These are phyloP conservation scores for Hexamita inflata DNA, from an alignment of 208 protist species.

Conservation along the genomic window DNA sequence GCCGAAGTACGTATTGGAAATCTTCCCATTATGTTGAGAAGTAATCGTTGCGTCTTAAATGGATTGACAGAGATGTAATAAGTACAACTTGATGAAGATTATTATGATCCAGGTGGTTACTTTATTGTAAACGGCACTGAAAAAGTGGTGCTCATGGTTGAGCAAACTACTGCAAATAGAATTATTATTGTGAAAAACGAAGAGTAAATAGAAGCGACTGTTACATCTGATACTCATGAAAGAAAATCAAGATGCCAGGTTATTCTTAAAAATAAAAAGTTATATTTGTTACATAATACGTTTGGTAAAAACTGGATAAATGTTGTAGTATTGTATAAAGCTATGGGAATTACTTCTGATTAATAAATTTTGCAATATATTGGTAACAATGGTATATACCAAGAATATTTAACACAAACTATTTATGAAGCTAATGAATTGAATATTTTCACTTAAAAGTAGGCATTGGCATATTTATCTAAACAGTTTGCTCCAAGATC, in stretches of 20 bases:
- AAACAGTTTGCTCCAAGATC: not conserved
- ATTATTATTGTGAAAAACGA: slow-evolving; percentile 75
- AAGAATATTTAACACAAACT: slow-evolving; percentile 52
- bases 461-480: slow-evolving; percentile 73
- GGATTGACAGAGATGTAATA: slow-evolving; percentile 61
- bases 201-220: slow-evolving; percentile 39
- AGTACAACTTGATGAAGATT: slow-evolving; percentile 82
- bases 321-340: slow-evolving; percentile 47
- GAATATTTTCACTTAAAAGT: slow-evolving; percentile 61
- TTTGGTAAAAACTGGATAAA: slow-evolving; percentile 52
- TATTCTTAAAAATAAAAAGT: slow-evolving; percentile 68
- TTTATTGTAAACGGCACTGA: slow-evolving; percentile 97
- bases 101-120: slow-evolving; percentile 92
- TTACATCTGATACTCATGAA: slow-evolving; percentile 48
- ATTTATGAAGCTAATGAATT: slow-evolving; percentile 59
- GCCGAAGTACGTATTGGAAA: slow-evolving; percentile 76
- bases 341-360: slow-evolving; percentile 87
- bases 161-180: slow-evolving; percentile 86
- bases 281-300: slow-evolving; percentile 88
- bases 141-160: slow-evolving; percentile 80
- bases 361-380: slow-evolving; percentile 91
- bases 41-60: slow-evolving; percentile 76
- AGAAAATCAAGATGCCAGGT: slow-evolving; percentile 75
- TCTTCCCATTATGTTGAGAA: slow-evolving; percentile 98
- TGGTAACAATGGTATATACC: slow-evolving; percentile 64